Evolutionary conservation across 306 rosid genomes (phyloP), one percentile per base, ranked within the genome.

Genomic region (Fagus crenata): DNA sequence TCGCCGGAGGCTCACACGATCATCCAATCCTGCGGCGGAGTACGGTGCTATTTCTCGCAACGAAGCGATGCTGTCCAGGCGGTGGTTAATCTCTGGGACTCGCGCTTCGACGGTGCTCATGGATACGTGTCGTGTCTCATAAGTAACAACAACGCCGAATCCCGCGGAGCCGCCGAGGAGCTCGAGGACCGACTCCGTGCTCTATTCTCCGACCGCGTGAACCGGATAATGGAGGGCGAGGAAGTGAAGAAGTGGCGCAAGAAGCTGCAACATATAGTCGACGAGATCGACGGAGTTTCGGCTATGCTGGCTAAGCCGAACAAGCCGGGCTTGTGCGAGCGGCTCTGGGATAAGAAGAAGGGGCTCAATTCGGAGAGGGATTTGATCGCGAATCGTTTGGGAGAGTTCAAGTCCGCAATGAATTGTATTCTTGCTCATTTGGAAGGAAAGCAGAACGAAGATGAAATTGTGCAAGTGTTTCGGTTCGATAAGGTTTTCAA

Each of bases 341-440:
- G 68, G 43, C 55, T 80, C 0, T 0, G 0, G 3, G 87, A 82
- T n/a, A 82, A 4, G 80, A 72, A 14, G 80, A 68, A 78, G 40
- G 82, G 88, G 75, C 87, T 87, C 11, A 56, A 31, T 1, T 15
- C 7, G 5, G 96, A 95, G 74, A 83, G 75, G 72, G 49, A 11
- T 1, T 69, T 87, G 75, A 75, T 89, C 39, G 84, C 59, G 40
- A 83, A 58, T 83, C 86, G 93, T 56, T 28, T 92, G 33, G 78
- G 33, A 54, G 99, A 95, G 83, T 95, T 95, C 82, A 74, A 58
- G 82, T 82, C 78, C 28, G 97, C 89, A 0, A 88, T 95, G 97
- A 75, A 79, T 71, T 87, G 87, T 70, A 28, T 95, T 33, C 83
- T 91, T 69, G 75, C 77, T 81, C 49, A 86, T 75, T 74, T 92